Conservation (phyloP, 306 rosid species). For the Phaseolus lunatus region DNA sequence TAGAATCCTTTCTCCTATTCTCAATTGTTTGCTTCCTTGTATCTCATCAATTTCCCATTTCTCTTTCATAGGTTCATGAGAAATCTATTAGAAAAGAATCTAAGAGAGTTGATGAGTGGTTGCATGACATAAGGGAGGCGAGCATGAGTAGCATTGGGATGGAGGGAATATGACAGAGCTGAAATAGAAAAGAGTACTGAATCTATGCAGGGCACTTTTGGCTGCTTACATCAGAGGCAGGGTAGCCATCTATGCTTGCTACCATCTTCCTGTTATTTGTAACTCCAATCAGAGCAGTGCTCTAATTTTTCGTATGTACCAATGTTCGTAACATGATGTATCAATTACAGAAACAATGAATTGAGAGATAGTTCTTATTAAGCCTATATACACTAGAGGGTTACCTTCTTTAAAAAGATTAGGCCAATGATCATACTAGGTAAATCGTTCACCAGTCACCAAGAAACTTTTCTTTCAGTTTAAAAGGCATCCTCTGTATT, state of each 20-base stretch:
- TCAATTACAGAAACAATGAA: background rate
- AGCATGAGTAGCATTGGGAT: background rate
- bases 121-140: background rate
- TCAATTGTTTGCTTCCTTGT: background rate
- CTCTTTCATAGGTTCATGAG: background rate
- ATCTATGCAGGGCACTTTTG: background rate
- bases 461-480: background rate
- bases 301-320: background rate
- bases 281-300: background rate
- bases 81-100: background rate
- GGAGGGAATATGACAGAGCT: background rate
- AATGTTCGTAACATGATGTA: background rate
- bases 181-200: background rate
- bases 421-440: background rate
- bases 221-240: background rate
- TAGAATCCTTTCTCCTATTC: background rate
- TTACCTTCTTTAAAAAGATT: background rate
- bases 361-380: background rate
- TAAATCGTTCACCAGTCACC: background rate
- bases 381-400: background rate
- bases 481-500: background rate
- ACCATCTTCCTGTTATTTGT: background rate
- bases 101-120: background rate
- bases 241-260: background rate
- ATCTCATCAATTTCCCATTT: background rate